These are phyloP conservation scores for Sphagnum magellanicum DNA, from an alignment of 228 moss, liverwort and hornwort genomes.

Conservation along the genomic window DNA sequence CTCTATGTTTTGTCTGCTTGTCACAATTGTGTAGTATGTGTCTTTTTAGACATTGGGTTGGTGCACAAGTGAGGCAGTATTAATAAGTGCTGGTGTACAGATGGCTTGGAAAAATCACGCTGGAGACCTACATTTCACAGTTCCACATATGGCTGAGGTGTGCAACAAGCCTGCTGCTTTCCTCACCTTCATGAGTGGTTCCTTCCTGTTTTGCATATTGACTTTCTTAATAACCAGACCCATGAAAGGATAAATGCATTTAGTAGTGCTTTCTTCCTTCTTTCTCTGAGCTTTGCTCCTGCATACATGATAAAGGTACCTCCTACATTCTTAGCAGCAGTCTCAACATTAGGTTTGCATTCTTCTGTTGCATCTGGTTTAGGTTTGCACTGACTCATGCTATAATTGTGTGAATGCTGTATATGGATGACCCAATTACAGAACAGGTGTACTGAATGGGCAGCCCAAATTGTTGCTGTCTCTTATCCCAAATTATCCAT, in stretches of 20 bases:
- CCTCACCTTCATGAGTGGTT: too few species aligned
- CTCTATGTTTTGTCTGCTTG: not conserved
- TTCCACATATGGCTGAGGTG: constrained; percentile 99
- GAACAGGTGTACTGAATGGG: constrained; percentile 79
- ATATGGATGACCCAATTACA: constrained; percentile 11
- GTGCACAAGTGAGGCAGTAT: not conserved
- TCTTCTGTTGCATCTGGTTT: not conserved
- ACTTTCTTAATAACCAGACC: not conserved
- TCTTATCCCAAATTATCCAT: constrained; percentile 69
- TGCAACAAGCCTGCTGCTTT: not conserved
- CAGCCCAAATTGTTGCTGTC: constrained; percentile 82
- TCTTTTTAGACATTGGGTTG: not conserved
- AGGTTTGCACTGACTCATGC: not conserved
- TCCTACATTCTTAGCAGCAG: not conserved
- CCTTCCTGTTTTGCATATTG: not conserved
- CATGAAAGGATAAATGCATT: not conserved
- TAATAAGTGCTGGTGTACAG: constrained; percentile 16
- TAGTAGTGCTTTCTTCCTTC: not conserved
- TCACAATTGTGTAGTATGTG: not conserved
- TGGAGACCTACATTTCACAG: constrained; percentile 97
- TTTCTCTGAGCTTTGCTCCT: not conserved
- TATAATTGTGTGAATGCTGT: not conserved
- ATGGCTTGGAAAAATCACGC: constrained; percentile 96
- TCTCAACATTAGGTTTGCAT: not conserved
- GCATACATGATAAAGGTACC: not conserved